Evolutionary conservation across 169 alveolate species (phyloP), one percentile per base, ranked within the genome.

Genomic region (Condylostoma magnum): DNA sequence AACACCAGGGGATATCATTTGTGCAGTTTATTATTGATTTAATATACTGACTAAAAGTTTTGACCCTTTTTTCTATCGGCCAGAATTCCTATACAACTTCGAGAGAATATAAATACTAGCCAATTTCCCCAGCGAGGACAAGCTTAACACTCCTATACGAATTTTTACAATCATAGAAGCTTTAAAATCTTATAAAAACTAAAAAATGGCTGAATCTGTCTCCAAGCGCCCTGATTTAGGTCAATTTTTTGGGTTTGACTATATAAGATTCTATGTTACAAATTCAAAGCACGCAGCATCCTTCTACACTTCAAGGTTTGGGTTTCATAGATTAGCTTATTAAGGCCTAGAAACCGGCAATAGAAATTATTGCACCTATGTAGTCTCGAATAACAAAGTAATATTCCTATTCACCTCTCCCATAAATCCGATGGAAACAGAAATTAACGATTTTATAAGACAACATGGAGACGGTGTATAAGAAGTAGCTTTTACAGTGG

Each of bases 331-430:
- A 10, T 77, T 79, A 55, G 94, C 94, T 36, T 87, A 87, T 33
- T 44, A 82, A 57, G 95, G 95, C 3, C 79, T 90, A 25, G 95
- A 90, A 60, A 90, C 95, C 31, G 95, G 95, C 25, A 30, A 36
- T 53, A 77, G 85, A 66, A 90, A 81, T 33, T 76, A 44, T 43
- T 80, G 81, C 44, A 69, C 89, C 38, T 85, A 86, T 55, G 92
- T 90, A 15, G 50, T 90, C 41, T 58, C 69, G 31, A 80, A 80
- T 55, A 77, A 81, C 28, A 58, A 83, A 41, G 90, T 84, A 27
- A 27, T 52, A 44, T 50, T 83, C 10, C 87, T 79, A 15, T 86
- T 90, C 60, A 81, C 91, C 28, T 72, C 92, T 30, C 84, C 93
- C 6, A 65, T 82, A 12, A 43, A 72, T 4, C 83, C 80, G 43